Percentiles rank a stretch among this genome's conserved stretches.
These are phyloP conservation scores for Biscutella laevigata DNA, from an alignment of 441 rosid genomes.

Conservation along the genomic window DNA sequence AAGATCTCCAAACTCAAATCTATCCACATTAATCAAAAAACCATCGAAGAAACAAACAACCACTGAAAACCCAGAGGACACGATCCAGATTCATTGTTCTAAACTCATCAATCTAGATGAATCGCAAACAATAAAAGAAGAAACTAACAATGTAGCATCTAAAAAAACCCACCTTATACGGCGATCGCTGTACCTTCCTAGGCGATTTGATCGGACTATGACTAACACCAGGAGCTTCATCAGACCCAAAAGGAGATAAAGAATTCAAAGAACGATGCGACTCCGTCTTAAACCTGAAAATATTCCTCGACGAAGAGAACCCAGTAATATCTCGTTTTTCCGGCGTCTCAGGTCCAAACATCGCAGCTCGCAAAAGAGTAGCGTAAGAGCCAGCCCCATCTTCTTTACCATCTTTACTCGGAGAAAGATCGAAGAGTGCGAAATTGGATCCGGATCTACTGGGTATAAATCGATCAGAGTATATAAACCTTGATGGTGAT, in stretches of 20 bases:
- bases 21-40: slow-evolving; percentile 7
- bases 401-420: slow-evolving; percentile 38
- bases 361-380: slow-evolving; percentile 53
- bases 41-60: background rate
- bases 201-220: slow-evolving; percentile 63
- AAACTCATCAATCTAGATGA: background rate
- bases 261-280: slow-evolving; percentile 60
- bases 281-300: slow-evolving; percentile 80
- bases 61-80: background rate
- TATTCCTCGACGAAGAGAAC: slow-evolving; percentile 38
- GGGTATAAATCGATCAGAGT: slow-evolving; percentile 85
- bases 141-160: slow-evolving; percentile 4
- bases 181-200: slow-evolving; percentile 79
- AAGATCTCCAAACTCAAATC: slow-evolving; percentile 1
- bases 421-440: slow-evolving; percentile 59
- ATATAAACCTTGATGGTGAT: slow-evolving; percentile 75
- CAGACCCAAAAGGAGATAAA: slow-evolving; percentile 52
- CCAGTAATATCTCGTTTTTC: slow-evolving; percentile 52
- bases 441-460: slow-evolving; percentile 90
- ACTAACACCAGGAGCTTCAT: slow-evolving; percentile 49
- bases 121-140: background rate
- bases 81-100: slow-evolving; percentile 5
- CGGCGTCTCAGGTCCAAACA: slow-evolving; percentile 78
- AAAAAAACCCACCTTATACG: slow-evolving; percentile 54
- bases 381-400: slow-evolving; percentile 60